Evolutionary conservation across 2,329 filamentous ascomycete genomes (phyloP).

Genomic region (Ascochyta pisi): DNA sequence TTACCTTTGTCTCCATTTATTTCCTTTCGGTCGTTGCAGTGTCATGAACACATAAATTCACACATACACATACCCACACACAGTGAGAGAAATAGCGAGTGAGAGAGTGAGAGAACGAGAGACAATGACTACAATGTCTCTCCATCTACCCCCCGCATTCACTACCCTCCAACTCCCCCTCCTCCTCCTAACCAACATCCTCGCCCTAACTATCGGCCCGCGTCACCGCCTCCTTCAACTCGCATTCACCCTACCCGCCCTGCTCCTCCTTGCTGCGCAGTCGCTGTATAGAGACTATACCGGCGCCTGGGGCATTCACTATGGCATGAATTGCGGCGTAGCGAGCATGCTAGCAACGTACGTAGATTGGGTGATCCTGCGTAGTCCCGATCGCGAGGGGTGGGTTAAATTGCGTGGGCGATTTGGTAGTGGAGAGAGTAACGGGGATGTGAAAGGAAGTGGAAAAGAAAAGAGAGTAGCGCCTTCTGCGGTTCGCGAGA

Average conservation of each 20-base stretch:
- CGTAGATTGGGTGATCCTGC: conserved; percentile 32
- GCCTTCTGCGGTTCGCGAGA: conserved; percentile 14
- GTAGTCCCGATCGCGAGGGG: conserved; percentile 31
- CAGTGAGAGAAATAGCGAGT: no score
- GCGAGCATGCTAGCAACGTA: conserved; percentile 16
- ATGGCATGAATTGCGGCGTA: conserved; percentile 20
- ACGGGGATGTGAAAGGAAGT: neutral
- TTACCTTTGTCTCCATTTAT: no score
- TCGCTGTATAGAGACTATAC: conserved; percentile 23
- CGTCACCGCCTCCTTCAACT: conserved; percentile 14
- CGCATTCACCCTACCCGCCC: conserved; percentile 21
- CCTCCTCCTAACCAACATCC: conserved; percentile 19
- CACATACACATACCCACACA: no score
- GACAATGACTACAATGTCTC: neutral
- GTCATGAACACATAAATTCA: no score
- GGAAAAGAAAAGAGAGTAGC: neutral
- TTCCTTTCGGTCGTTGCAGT: no score
- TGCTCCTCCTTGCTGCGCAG: conserved; percentile 26
- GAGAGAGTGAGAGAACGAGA: no score
- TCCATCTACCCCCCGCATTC: conserved; percentile 19
- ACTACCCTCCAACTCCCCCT: conserved; percentile 21
- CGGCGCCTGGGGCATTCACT: conserved; percentile 22
- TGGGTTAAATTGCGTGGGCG: conserved; percentile 25
- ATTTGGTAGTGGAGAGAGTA: neutral
- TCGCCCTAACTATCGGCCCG: conserved; percentile 25